Percentiles rank a stretch among this genome's conserved stretches.
These are phyloP conservation scores for Phyllostachys edulis DNA, from an alignment of 176 grass and related monocot species.

Conservation along the genomic window DNA sequence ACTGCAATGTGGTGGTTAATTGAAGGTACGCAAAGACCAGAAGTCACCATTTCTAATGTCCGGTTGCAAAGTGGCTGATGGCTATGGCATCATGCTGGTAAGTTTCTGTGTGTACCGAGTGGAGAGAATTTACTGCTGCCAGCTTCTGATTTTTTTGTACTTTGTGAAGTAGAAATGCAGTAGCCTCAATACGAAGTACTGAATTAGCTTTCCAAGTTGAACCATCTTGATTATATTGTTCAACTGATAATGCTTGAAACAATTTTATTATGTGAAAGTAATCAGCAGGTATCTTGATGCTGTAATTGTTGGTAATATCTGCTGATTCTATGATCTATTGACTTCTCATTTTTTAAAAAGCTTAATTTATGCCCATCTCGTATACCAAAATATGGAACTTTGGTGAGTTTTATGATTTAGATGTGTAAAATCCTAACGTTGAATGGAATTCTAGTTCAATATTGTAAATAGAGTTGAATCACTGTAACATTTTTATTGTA, in stretches of 20 bases:
- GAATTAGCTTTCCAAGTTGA: neutral
- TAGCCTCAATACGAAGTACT: neutral
- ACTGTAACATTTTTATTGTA: neutral
- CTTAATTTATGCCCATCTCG: neutral
- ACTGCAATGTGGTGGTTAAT: conserved; percentile 8
- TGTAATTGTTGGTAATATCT: conserved; percentile 3
- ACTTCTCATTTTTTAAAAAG: neutral
- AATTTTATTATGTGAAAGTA: neutral
- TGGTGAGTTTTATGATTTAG: neutral
- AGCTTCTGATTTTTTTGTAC: neutral
- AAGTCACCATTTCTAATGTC: conserved; percentile 94
- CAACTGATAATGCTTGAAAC: neutral
- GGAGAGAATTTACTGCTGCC: neutral
- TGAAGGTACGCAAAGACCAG: conserved; percentile 74
- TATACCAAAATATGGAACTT: neutral
- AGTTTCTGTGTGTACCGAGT: conserved; percentile 24
- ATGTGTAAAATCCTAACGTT: neutral
- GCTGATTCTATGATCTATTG: neutral
- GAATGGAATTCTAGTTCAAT: neutral
- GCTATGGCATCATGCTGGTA: conserved; percentile 91
- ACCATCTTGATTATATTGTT: neutral
- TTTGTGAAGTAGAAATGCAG: neutral
- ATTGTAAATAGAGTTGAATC: neutral
- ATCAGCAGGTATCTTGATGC: neutral
- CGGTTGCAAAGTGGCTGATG: conserved; percentile 97